Evolutionary conservation across 176 grass and related monocot genomes (phyloP).

Genomic region (Phragmites australis): DNA sequence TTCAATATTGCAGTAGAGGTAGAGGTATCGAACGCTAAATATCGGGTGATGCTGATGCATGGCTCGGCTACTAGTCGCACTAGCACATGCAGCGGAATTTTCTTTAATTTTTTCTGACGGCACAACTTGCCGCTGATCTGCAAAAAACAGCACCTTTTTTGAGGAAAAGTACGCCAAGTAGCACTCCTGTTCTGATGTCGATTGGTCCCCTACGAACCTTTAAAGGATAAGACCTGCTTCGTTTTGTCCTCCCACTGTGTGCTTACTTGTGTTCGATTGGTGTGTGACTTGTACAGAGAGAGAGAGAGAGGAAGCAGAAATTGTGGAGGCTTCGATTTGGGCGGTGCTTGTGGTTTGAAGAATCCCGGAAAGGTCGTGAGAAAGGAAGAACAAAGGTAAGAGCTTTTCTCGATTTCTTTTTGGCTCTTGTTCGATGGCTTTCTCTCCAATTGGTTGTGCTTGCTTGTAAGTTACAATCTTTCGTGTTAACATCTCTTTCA

Average conservation of each 20-base stretch:
- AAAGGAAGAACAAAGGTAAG: conserved; percentile 47
- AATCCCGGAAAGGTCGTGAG: conserved; percentile 28
- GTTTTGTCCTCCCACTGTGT: conserved; percentile 11
- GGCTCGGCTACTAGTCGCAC: conserved; percentile 14
- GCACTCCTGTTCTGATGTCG: conserved; percentile 35
- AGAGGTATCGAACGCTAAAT: background rate
- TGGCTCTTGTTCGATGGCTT: conserved; percentile 22
- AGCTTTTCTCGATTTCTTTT: conserved; percentile 20
- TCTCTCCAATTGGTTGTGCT: conserved; percentile 5
- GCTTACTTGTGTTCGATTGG: conserved; percentile 25
- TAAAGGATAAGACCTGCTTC: conserved; percentile 35
- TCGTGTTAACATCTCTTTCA: background rate
- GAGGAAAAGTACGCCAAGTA: conserved; percentile 50
- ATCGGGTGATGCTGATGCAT: conserved; percentile 47
- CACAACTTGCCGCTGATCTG: conserved; percentile 33
- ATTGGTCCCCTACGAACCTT: conserved; percentile 36
- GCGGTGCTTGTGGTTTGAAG: conserved; percentile 27
- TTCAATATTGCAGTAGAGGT: conserved; percentile 8
- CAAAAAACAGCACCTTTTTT: conserved; percentile 22
- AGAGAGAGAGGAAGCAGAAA: background rate
- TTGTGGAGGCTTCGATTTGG: conserved; percentile 8
- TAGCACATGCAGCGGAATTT: background rate
- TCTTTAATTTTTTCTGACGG: background rate
- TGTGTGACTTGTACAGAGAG: conserved; percentile 1
- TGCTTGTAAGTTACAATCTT: conserved; percentile 19